Conservation (phyloP, 768 basidiomycete genomes). For the Trametes cinnabarina region DNA sequence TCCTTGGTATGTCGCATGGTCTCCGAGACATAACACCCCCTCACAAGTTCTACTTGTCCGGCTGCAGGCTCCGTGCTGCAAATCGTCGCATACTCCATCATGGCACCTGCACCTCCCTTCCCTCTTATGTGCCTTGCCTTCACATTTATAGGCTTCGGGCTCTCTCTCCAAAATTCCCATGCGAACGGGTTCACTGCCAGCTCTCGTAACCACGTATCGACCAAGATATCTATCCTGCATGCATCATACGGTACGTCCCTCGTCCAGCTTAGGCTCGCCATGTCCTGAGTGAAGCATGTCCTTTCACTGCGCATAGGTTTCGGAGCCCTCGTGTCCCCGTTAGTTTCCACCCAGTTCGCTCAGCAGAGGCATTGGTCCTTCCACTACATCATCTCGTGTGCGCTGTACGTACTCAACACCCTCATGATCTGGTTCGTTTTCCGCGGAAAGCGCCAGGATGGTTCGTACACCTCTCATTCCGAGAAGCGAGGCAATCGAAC, state of each 20-base stretch:
- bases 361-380: constrained; percentile 68
- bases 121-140: constrained; percentile 55
- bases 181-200: constrained; percentile 68
- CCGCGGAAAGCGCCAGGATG: constrained; percentile 66
- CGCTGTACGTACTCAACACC: constrained; percentile 57
- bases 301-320: constrained; percentile 42
- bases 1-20: not conserved
- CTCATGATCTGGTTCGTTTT: constrained; percentile 56
- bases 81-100: constrained; percentile 51
- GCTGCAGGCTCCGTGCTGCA: constrained; percentile 50
- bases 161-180: constrained; percentile 60
- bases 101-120: constrained; percentile 59
- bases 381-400: constrained; percentile 72
- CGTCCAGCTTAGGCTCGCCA: not conserved
- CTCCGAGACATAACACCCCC: not conserved
- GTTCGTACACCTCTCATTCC: constrained; percentile 40
- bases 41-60: not conserved
- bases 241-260: constrained; percentile 61
- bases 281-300: not conserved
- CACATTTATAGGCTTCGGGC: constrained; percentile 47
- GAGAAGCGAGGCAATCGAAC: not conserved
- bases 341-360: constrained; percentile 81
- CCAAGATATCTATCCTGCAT: constrained; percentile 68
- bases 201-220: constrained; percentile 49
- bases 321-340: constrained; percentile 67